Evolutionary conservation across 371 early-diverging fungal genomes (phyloP).

Genomic region (Saksenaea vasiformis): DNA sequence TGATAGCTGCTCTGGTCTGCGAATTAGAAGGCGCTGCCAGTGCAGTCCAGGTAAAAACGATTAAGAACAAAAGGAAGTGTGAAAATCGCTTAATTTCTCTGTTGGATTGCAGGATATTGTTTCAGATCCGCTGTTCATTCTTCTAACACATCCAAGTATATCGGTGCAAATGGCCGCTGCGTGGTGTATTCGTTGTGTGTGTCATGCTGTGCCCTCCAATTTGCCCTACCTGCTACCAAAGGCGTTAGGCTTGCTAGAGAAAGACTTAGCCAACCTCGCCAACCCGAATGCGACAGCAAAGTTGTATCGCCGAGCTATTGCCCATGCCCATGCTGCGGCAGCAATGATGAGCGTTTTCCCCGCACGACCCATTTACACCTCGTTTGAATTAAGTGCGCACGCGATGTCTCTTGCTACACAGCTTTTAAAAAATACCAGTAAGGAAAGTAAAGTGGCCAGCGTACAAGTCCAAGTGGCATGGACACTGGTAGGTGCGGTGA

Average conservation of each 20-base stretch:
- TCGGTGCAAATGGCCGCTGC: conserved; percentile 79
- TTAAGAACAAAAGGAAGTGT: not conserved
- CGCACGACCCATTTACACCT: conserved; percentile 67
- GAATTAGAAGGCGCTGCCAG: conserved; percentile 81
- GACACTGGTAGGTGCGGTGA: conserved; percentile 76
- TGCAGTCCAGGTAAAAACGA: conserved; percentile 60
- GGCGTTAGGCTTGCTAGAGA: conserved; percentile 59
- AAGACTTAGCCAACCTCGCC: conserved; percentile 53
- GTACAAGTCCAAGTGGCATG: conserved; percentile 81
- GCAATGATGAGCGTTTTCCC: conserved; percentile 76
- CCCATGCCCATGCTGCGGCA: conserved; percentile 68
- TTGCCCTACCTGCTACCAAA: conserved; percentile 63
- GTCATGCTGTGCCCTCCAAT: conserved; percentile 66
- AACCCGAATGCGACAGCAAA: conserved; percentile 51
- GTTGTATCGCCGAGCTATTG: conserved; percentile 57
- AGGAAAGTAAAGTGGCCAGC: conserved; percentile 58
- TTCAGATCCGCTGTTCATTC: conserved; percentile 62
- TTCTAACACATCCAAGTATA: conserved; percentile 71
- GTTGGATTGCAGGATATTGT: conserved; percentile 53
- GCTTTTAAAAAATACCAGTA: conserved; percentile 64
- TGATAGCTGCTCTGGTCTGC: conserved; percentile 69
- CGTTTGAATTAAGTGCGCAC: conserved; percentile 74
- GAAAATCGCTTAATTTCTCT: not conserved
- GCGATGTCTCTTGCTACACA: conserved; percentile 79
- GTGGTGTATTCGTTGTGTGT: conserved; percentile 72